Evolutionary conservation across 2,329 filamentous ascomycete genomes (phyloP).

Genomic region (Penicillium paneum): DNA sequence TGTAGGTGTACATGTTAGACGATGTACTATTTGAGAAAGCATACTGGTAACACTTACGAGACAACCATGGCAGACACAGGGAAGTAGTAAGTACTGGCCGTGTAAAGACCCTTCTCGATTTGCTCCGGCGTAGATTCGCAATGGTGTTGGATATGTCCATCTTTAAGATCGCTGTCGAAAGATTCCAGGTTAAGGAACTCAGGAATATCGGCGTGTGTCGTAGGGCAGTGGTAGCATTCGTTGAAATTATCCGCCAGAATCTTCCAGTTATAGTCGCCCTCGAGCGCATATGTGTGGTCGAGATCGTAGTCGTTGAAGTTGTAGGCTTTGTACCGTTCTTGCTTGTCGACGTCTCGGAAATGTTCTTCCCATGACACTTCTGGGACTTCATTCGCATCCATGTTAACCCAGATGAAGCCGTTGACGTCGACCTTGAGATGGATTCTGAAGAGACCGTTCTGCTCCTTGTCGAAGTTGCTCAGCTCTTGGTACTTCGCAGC

Average conservation of each 20-base stretch:
- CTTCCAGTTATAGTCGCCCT: slow-evolving; percentile 26
- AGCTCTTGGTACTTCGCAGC: slow-evolving; percentile 18
- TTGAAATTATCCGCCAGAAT: slow-evolving; percentile 35
- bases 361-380: slow-evolving; percentile 24
- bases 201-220: slow-evolving; percentile 57
- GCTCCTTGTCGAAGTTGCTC: slow-evolving; percentile 18
- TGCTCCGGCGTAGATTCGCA: slow-evolving; percentile 50
- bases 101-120: slow-evolving; percentile 45
- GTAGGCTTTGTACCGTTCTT: slow-evolving; percentile 22
- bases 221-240: slow-evolving; percentile 62
- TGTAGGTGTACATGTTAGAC: slow-evolving; percentile 33
- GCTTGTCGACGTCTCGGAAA: slow-evolving; percentile 20
- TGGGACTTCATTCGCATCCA: slow-evolving; percentile 21
- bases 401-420: slow-evolving; percentile 24
- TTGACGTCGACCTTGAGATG: slow-evolving; percentile 23
- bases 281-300: slow-evolving; percentile 20
- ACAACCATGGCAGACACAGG: slow-evolving; percentile 33
- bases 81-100: slow-evolving; percentile 35
- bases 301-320: slow-evolving; percentile 23
- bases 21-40: background rate
- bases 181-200: slow-evolving; percentile 56
- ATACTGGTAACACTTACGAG: slow-evolving; percentile 22
- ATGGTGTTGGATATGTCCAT: slow-evolving; percentile 52
- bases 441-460: slow-evolving; percentile 20
- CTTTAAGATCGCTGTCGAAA: slow-evolving; percentile 53